A percentile compares a stretch with the other conserved stretches of the same genome.
Evolutionary conservation across 257 asterid species (phyloP).

Genomic region (Primulina tabacum): DNA sequence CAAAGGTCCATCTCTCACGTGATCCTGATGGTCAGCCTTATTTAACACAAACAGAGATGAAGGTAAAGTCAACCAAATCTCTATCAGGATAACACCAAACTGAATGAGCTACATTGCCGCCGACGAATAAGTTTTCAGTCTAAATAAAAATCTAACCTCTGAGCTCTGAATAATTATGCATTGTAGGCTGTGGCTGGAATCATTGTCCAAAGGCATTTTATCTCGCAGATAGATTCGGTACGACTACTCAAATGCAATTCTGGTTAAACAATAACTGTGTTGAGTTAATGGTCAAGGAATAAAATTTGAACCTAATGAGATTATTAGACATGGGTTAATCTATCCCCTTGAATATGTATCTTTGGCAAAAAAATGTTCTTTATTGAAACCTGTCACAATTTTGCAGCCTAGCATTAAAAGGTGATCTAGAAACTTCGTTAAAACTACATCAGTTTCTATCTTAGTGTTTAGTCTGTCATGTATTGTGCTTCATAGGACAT

Average conservation of each 20-base stretch:
- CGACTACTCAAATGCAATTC: slow-evolving; percentile 8
- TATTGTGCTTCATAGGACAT: slow-evolving; percentile 53
- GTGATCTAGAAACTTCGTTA: not conserved
- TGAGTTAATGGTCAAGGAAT: not conserved
- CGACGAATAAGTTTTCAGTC: not conserved
- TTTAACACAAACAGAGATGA: slow-evolving; percentile 92
- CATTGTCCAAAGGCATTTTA: slow-evolving; percentile 76
- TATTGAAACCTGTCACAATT: not conserved
- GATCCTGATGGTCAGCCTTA: slow-evolving; percentile 93
- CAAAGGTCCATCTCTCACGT: slow-evolving; percentile 85
- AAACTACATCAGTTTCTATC: slow-evolving; percentile 11
- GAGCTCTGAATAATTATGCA: slow-evolving; percentile 7
- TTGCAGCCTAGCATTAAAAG: slow-evolving; percentile 15
- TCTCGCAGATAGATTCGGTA: slow-evolving; percentile 88
- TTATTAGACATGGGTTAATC: not conserved
- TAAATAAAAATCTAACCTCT: slow-evolving; percentile 6
- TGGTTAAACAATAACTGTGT: not conserved
- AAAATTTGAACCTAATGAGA: not conserved
- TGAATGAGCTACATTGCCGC: slow-evolving; percentile 1
- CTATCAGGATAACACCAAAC: not conserved
- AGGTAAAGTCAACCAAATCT: slow-evolving; percentile 45
- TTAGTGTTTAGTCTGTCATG: not conserved
- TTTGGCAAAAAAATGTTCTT: no score
- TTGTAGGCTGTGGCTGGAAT: slow-evolving; percentile 86
- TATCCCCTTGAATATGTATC: not conserved